Evolutionary conservation across 2,329 filamentous ascomycete genomes (phyloP), one percentile per base, ranked within the genome.

Genomic region (Aspergillus fumigatus): DNA sequence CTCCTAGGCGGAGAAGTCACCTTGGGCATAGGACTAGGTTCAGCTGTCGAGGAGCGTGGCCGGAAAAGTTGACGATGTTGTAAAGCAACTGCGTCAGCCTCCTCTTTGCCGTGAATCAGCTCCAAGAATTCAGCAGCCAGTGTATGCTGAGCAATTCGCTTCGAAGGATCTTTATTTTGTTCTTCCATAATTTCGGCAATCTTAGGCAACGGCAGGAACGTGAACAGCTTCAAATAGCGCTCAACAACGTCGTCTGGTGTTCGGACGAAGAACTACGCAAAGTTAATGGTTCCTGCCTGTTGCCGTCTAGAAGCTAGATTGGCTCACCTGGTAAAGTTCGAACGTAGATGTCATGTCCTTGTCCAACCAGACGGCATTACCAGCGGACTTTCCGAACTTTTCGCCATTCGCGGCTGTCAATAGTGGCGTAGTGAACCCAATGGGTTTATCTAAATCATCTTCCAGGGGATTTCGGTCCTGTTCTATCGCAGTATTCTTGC

Each of bases 321-420:
- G 21, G 66, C 75, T 54, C 69, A 85, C 83, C 66, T 85, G 84
- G 71, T 97, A 97, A 1, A 97, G 80, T 56, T 97, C 91, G 67
- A 93, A 97, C 0, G 86, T 79, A 29, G 83, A 86, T 1, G 93
- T 96, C 82, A 91, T 84, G 65, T 88, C 86, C 53, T 82, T 80
- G 71, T 97, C 91, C 3, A 99, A 82, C 94, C 94, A 99, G 38
- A 99, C 76, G 2, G 93, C 92, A 71, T 97, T 97, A 26, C 92
- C 93, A 1, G 91, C 89, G 60, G 88, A 95, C 78, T 99, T 99
- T 52, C 94, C 94, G 65, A 97, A 92, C 74, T 99, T 99, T 69
- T 85, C 85, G 19, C 94, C 94, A 0, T 89, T 84, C 1, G 89
- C 81, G 52, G 93, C 92, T 0, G 92, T 96, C 40, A 99, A 79